These are phyloP conservation scores for Globisporangium okanoganense DNA, from an alignment of 352 stramenopile species.

Conservation along the genomic window DNA sequence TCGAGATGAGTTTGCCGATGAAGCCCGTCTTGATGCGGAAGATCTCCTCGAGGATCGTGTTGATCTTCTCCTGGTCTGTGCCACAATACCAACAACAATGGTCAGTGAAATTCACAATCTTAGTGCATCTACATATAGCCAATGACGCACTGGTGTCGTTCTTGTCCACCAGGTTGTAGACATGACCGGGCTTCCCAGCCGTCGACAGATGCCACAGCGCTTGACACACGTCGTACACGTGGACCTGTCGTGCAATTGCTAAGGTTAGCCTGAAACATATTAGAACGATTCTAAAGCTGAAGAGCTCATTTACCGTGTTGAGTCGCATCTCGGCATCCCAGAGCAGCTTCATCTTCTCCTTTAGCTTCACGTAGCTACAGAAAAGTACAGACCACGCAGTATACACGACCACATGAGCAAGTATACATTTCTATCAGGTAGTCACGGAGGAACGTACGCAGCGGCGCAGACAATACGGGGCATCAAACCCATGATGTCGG, in stretches of 20 bases:
- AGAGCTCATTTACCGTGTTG: constrained; percentile 53
- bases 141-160: constrained; percentile 73
- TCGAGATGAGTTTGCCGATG: constrained; percentile 83
- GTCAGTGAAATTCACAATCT: not conserved
- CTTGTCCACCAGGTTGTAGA: constrained; percentile 87
- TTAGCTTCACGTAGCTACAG: constrained; percentile 70
- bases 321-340: constrained; percentile 86
- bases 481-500: constrained; percentile 80
- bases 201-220: constrained; percentile 74
- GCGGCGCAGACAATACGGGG: constrained; percentile 80
- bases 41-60: constrained; percentile 63
- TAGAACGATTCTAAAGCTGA: not conserved
- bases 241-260: constrained; percentile 39
- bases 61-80: constrained; percentile 78
- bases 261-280: not conserved
- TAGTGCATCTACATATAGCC: not conserved
- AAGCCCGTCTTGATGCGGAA: constrained; percentile 85
- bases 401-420: not conserved
- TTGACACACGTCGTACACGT: constrained; percentile 74
- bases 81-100: not conserved
- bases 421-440: not conserved
- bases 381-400: not conserved
- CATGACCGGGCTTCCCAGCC: constrained; percentile 40
- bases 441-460: constrained; percentile 40
- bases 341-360: constrained; percentile 87